Percentiles rank a stretch among this genome's conserved stretches.
Evolutionary conservation across 805 yeast genomes (phyloP).

Genomic region (Sugiyamaella lignohabitans): DNA sequence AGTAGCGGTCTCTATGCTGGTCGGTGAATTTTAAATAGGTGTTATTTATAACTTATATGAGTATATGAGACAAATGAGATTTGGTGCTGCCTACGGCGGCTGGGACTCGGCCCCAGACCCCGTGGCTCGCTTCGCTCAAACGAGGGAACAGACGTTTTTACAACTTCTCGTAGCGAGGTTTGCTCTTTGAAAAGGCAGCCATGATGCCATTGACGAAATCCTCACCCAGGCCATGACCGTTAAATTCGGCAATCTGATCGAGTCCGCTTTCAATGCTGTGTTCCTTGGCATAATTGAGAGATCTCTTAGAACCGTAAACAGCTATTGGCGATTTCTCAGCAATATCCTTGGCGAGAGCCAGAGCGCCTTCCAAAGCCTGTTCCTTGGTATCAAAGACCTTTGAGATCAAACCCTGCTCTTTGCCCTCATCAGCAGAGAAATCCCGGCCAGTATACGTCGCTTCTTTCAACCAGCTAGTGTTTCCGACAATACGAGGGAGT

Average conservation of each 20-base stretch:
- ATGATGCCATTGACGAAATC: conserved; percentile 30
- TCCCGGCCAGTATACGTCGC: conserved; percentile 55
- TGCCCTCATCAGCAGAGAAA: conserved; percentile 52
- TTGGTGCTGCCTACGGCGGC: no score
- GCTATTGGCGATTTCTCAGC: conserved; percentile 50
- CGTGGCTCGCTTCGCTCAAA: no score
- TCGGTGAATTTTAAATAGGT: no score
- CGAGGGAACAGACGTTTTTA: conserved; percentile 11
- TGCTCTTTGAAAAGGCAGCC: conserved; percentile 25
- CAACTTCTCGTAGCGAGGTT: conserved; percentile 28
- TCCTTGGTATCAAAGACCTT: conserved; percentile 42
- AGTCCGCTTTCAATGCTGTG: conserved; percentile 43
- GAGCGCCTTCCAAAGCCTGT: conserved; percentile 45
- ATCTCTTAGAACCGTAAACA: conserved; percentile 54
- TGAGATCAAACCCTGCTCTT: conserved; percentile 49
- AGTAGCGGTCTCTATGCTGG: no score
- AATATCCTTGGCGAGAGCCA: conserved; percentile 44
- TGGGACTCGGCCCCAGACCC: no score
- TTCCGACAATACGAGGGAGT: conserved; percentile 47
- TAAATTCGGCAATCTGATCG: conserved; percentile 47
- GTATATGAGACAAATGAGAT: no score
- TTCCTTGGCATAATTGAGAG: conserved; percentile 41
- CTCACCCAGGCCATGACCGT: conserved; percentile 35
- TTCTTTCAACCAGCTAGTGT: conserved; percentile 53
- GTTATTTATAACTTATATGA: no score